These are phyloP conservation scores for Ceratopteris richardii DNA, from an alignment of 75 land plant species.

Conservation along the genomic window DNA sequence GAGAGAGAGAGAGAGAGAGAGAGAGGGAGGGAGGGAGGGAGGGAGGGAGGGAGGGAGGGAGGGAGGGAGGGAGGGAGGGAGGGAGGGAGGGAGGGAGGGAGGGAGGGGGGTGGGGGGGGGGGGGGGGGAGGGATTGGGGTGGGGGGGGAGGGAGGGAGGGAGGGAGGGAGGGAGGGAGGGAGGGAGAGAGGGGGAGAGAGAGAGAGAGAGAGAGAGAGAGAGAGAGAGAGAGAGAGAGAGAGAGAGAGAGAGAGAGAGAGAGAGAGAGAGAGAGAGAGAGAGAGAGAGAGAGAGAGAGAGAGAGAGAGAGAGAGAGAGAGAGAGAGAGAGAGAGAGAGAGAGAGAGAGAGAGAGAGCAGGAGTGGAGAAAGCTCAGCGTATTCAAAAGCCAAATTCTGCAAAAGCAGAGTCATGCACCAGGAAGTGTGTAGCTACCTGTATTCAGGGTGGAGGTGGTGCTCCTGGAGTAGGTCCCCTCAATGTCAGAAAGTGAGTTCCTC, in stretches of 20 bases:
- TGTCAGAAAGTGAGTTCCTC: constrained; percentile 47
- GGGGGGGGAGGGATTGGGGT: no score
- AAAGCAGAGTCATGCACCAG: constrained; percentile 72
- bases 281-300: constrained; percentile 16
- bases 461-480: constrained; percentile 94
- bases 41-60: no score
- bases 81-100: no score
- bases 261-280: background rate
- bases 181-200: background rate
- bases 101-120: no score
- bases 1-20: no score
- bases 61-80: no score
- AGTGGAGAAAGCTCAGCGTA: constrained; percentile 46
- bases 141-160: background rate
- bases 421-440: constrained; percentile 86
- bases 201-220: background rate
- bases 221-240: background rate
- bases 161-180: background rate
- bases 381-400: constrained; percentile 74
- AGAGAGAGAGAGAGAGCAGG: constrained; percentile 6
- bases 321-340: background rate
- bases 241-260: background rate
- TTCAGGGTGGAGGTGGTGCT: constrained; percentile 71
- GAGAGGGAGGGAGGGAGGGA: no score
- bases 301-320: background rate